Base-by-base conservation (phyloP, 2,329 filamentous ascomycete genomes). In the Pseudogymnoascus sp. region DNA sequence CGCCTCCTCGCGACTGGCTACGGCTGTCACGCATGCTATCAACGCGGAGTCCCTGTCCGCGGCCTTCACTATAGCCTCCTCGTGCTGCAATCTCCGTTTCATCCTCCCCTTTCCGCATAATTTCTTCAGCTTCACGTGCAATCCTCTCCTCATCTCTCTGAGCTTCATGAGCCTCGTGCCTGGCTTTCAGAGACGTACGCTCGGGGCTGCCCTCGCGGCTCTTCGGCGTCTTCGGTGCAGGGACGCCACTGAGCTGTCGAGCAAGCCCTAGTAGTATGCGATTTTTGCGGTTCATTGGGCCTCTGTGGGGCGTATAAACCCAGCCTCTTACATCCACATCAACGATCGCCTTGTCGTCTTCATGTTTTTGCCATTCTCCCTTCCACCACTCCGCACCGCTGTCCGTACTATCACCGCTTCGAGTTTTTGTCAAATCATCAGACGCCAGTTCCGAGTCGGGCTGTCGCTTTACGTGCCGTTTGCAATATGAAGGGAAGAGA, bases 291-390 rank as follows among this genome's bases (percentile, higher is more conserved):
- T 85, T 93, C 83, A 97, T 87, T 3, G 91, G 92, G 0, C 91
- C 92, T 68, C 82, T 83, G 70, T 93, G 90, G 17, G 93, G 93
- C 40, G 87, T 86, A 75, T 96, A 99, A 61, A 97, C 84, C 95
- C 96, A 99, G 13, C 95, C 95, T 68, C 93, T 84, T 23, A 99
- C 91, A 73, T 99, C 93, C 5, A 97, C 91, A 72, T 97, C 93
- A 1, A 97, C 90, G 3, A 97, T 80, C 0, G 93, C 91, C 73
- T 89, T 89, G 70, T 92, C 87, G 65, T 93, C 88, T 73, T 96
- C 89, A 62, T 88, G 83, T 65, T 83, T 83, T 64, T 93, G 86
- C 89, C 90, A 96, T 71, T 93, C 86, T 62, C 85, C 79, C 44
- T 83, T 84, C 88, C 89, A 93, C 73, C 89, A 93, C 40, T 91